Conservation (phyloP, 768 basidiomycete species). For the Suillus subluteus region DNA sequence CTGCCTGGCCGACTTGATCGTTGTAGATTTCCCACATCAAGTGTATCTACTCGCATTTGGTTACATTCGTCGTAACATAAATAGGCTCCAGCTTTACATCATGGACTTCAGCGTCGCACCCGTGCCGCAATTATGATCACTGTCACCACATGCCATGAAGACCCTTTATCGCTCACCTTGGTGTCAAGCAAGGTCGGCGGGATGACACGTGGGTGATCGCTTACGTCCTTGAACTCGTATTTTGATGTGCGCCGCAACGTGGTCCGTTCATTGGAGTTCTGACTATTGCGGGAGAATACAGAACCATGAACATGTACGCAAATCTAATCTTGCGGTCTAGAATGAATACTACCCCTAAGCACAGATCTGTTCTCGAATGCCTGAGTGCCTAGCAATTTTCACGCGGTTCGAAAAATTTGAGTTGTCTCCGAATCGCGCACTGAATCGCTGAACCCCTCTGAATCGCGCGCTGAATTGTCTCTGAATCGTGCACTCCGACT, state of each 20-base stretch:
- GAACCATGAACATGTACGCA: neutral
- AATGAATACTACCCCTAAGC: neutral
- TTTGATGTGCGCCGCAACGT: neutral
- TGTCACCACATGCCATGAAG: neutral
- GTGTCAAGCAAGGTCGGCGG: neutral
- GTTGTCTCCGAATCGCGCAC: neutral
- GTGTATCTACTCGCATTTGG: neutral
- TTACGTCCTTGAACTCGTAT: neutral
- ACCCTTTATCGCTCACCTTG: neutral
- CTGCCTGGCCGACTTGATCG: neutral
- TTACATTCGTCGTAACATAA: neutral
- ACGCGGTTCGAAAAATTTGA: neutral
- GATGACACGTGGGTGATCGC: neutral
- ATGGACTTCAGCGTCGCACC: neutral
- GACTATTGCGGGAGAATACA: neutral
- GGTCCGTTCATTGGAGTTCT: neutral
- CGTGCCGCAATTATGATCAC: neutral
- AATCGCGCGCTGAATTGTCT: neutral
- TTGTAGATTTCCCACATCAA: neutral
- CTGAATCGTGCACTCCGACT: neutral
- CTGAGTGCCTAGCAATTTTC: neutral
- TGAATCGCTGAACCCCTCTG: slow-evolving; percentile 4
- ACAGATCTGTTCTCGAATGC: neutral
- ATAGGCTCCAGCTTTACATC: neutral
- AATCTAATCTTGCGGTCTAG: neutral